phyloP scores from a whole-genome alignment of 805 yeast genomes.

The Candida arabinofermentans region DNA sequence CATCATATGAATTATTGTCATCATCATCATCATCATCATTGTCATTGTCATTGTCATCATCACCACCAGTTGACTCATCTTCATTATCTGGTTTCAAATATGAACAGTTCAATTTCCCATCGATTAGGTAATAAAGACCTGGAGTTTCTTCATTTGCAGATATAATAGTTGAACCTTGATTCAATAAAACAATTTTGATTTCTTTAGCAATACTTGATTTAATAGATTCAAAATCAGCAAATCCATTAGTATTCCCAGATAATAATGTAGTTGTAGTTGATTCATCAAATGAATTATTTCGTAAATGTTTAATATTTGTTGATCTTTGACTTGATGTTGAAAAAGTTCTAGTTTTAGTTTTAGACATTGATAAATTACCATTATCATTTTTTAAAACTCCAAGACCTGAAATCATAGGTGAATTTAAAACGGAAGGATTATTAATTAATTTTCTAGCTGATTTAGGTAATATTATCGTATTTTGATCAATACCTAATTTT shows the following conservation, averaged over 20 bases:
- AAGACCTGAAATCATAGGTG: conserved; percentile 20
- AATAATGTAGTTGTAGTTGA: conserved; percentile 8
- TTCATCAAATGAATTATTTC: conserved; percentile 8
- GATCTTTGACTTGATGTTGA: conserved; percentile 22
- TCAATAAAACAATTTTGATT: conserved; percentile 51
- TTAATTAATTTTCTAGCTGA: conserved; percentile 7
- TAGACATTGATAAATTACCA: not conserved
- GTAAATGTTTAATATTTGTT: conserved; percentile 1
- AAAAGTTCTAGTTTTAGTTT: conserved; percentile 15
- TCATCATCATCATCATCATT: not conserved
- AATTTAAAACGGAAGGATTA: conserved; percentile 17
- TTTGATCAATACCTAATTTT: conserved; percentile 57
- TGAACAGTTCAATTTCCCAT: conserved; percentile 68
- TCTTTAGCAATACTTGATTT: conserved; percentile 56
- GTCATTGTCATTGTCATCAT: not conserved
- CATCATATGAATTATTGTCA: conserved; percentile 13
- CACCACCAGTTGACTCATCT: conserved; percentile 9
- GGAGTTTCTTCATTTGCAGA: conserved; percentile 62
- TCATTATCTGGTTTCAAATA: conserved; percentile 33
- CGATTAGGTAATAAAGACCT: conserved; percentile 78
- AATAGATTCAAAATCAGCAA: conserved; percentile 42
- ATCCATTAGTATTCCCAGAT: not conserved
- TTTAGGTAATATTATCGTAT: conserved; percentile 9
- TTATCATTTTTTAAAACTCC: conserved; percentile 7
- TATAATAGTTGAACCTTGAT: conserved; percentile 53